Conservation (phyloP, 2,329 filamentous ascomycete genomes). For the Pseudopyricularia cyperi region DNA sequence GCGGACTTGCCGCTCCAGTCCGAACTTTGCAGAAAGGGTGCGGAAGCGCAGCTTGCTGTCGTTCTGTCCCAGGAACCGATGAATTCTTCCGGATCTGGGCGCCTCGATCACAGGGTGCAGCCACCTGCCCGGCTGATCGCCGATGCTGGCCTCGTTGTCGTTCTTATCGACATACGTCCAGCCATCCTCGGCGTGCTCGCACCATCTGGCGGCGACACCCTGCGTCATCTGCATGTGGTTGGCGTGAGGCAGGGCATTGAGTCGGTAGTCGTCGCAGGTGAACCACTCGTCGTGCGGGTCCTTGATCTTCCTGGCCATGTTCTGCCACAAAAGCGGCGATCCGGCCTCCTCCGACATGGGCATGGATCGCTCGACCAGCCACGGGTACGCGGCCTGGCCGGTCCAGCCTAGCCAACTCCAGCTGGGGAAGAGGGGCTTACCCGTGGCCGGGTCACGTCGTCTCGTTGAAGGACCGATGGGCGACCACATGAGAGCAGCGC, state of each 20-base stretch:
- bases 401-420: constrained; percentile 4
- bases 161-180: neutral
- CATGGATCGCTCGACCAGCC: neutral
- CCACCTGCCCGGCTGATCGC: neutral
- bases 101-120: neutral
- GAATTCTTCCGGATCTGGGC: neutral
- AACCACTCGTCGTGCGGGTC: constrained; percentile 2
- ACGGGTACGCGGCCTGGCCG: constrained; percentile 1
- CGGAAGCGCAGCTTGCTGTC: neutral
- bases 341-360: constrained; percentile 2
- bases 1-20: neutral
- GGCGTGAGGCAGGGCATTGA: neutral
- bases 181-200: neutral
- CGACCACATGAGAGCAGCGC: constrained; percentile 20
- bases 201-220: neutral
- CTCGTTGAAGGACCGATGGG: neutral
- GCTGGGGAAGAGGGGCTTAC: neutral
- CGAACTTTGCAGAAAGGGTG: neutral
- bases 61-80: neutral
- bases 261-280: neutral
- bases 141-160: neutral
- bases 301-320: neutral
- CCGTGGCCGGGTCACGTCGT: neutral
- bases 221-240: neutral
- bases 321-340: constrained; percentile 2